Evolutionary conservation across 495 filamentous ascomycete genomes (phyloP).

Genomic region (Cudoniella acicularis): DNA sequence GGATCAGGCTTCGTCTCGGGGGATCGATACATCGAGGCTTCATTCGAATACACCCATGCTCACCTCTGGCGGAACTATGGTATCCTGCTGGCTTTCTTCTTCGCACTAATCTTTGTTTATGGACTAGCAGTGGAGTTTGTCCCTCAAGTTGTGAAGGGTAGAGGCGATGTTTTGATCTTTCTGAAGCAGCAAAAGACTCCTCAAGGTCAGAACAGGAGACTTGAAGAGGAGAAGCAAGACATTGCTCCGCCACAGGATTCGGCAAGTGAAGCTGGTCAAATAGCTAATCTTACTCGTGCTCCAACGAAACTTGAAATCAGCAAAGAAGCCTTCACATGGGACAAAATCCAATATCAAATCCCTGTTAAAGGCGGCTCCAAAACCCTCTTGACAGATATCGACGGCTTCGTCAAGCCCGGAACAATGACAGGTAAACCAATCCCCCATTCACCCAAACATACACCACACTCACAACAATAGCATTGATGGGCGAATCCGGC

Average conservation of each 20-base stretch:
- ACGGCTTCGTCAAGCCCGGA: neutral
- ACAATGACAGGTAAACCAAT: constrained; percentile 34
- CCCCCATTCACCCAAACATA: constrained; percentile 89
- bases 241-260: too few relatives aligned
- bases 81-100: neutral
- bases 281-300: too few relatives aligned
- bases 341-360: neutral
- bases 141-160: too few relatives aligned
- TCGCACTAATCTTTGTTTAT: neutral
- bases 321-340: constrained; percentile 5
- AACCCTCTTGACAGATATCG: neutral
- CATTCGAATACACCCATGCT: neutral
- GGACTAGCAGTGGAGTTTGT: neutral
- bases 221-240: too few relatives aligned
- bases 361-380: neutral
- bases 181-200: too few relatives aligned
- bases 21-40: neutral
- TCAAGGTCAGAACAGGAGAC: too few relatives aligned
- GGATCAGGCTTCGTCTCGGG: constrained; percentile 53
- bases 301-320: constrained; percentile 60
- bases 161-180: too few relatives aligned
- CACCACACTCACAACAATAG: constrained; percentile 72
- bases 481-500: constrained; percentile 70
- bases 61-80: neutral
- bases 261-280: too few relatives aligned